Conservation (phyloP, 169 alveolate genomes). For the Neospora caninum region DNA sequence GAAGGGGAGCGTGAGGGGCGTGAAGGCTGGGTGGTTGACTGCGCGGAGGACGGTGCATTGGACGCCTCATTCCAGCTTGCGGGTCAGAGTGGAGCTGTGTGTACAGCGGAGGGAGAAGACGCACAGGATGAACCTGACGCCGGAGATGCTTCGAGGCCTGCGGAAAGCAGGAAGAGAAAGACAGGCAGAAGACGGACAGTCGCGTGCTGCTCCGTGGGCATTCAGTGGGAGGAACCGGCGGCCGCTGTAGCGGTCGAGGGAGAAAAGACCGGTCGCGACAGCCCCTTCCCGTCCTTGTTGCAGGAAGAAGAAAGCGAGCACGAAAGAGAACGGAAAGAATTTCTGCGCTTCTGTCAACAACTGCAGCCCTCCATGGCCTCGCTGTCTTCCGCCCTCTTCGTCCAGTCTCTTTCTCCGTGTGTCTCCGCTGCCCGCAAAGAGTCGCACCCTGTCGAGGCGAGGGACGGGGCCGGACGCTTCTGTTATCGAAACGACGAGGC, state of each 20-base stretch:
- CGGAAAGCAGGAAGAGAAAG: no score
- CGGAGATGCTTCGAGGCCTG: neutral
- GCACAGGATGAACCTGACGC: neutral
- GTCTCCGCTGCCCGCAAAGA: neutral
- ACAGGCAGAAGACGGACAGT: neutral
- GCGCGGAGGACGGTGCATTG: neutral
- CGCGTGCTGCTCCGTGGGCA: neutral
- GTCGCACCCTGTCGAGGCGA: neutral
- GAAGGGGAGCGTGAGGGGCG: neutral
- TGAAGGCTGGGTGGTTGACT: neutral
- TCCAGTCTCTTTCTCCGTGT: neutral
- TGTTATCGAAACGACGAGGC: neutral
- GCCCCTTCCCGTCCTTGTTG: neutral
- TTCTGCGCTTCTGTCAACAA: neutral
- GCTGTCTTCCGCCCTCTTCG: neutral
- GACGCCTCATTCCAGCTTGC: neutral
- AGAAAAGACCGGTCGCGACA: neutral
- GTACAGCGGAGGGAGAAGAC: neutral
- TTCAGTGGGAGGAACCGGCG: slow-evolving; percentile 7
- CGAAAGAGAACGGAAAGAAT: neutral
- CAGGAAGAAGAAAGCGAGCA: neutral
- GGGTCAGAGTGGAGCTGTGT: neutral
- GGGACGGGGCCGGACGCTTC: neutral
- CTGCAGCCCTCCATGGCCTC: neutral
- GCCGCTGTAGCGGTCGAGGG: neutral